A percentile compares a stretch with the other conserved stretches of the same genome.
Evolutionary conservation across 352 stramenopile species (phyloP).

Genomic region (Phytophthora agathidicida): DNA sequence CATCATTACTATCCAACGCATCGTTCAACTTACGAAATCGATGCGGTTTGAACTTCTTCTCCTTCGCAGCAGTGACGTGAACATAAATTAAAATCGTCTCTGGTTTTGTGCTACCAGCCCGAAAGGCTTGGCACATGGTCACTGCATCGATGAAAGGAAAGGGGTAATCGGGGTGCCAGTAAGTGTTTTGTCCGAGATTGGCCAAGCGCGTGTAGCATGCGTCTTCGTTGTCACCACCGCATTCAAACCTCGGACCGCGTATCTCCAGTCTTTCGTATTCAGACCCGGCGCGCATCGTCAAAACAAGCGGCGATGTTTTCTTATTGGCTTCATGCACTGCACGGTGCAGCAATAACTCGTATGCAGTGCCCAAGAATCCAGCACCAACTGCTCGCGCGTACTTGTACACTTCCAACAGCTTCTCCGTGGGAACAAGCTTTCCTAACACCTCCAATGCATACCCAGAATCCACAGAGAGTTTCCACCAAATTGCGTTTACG

Average conservation of each 20-base stretch:
- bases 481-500: not conserved
- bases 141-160: conserved; percentile 31
- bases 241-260: conserved; percentile 3
- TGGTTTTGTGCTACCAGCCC: not conserved
- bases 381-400: conserved; percentile 14
- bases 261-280: conserved; percentile 26
- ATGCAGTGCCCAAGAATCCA: conserved; percentile 5
- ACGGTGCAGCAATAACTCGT: conserved; percentile 14
- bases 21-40: conserved; percentile 13
- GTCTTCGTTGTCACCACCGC: conserved; percentile 4
- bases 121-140: conserved; percentile 14
- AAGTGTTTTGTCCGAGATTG: conserved; percentile 10
- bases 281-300: conserved; percentile 21
- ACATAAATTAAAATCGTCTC: conserved; percentile 21
- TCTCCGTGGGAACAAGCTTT: not conserved
- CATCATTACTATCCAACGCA: conserved; percentile 20
- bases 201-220: conserved; percentile 9
- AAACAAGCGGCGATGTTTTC: conserved; percentile 16
- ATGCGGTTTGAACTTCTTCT: conserved; percentile 18
- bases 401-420: conserved; percentile 5
- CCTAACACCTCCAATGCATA: not conserved
- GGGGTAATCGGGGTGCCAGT: conserved; percentile 22
- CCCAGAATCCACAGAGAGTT: not conserved
- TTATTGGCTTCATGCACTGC: conserved; percentile 11
- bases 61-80: conserved; percentile 9